Evolutionary conservation across 2,329 filamentous ascomycete species (phyloP).

Genomic region (Aspergillus candidus): DNA sequence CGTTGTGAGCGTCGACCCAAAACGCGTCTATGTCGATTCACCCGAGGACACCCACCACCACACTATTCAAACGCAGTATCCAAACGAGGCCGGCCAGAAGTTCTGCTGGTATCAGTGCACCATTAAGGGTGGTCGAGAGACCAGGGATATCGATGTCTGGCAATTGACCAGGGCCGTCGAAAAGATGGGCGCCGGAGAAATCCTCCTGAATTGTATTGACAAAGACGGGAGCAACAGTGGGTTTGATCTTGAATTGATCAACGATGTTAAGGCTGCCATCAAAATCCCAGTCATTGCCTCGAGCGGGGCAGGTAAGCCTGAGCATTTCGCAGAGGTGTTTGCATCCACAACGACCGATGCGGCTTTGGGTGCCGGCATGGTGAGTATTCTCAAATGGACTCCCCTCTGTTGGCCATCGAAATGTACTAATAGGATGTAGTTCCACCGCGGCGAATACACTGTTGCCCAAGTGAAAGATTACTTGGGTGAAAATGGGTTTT

Average conservation of each 20-base stretch:
- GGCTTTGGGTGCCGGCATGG: slow-evolving; percentile 89
- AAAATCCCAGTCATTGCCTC: slow-evolving; percentile 93
- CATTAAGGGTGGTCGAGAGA: slow-evolving; percentile 89
- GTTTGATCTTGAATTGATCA: slow-evolving; percentile 88
- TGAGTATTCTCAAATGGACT: slow-evolving; percentile 20
- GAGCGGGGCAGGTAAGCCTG: slow-evolving; percentile 81
- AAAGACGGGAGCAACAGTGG: slow-evolving; percentile 90
- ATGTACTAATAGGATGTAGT: slow-evolving; percentile 42
- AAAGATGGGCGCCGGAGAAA: slow-evolving; percentile 91
- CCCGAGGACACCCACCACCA: slow-evolving; percentile 67
- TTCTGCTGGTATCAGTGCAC: slow-evolving; percentile 98
- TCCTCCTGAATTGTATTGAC: slow-evolving; percentile 96
- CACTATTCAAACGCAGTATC: slow-evolving; percentile 63
- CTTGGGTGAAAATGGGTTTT: slow-evolving; percentile 62
- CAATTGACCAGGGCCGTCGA: slow-evolving; percentile 85
- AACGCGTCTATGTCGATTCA: slow-evolving; percentile 73
- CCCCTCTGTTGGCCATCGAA: not conserved
- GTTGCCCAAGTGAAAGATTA: slow-evolving; percentile 90
- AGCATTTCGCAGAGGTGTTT: slow-evolving; percentile 89
- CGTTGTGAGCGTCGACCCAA: slow-evolving; percentile 90
- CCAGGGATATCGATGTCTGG: slow-evolving; percentile 85
- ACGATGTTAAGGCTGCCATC: slow-evolving; percentile 78
- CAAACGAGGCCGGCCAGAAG: slow-evolving; percentile 68
- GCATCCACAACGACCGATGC: slow-evolving; percentile 79
- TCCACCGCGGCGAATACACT: slow-evolving; percentile 91